Evolutionary conservation across 2,329 filamentous ascomycete genomes (phyloP), one percentile per base, ranked within the genome.

Genomic region (Fonsecaea nubica): DNA sequence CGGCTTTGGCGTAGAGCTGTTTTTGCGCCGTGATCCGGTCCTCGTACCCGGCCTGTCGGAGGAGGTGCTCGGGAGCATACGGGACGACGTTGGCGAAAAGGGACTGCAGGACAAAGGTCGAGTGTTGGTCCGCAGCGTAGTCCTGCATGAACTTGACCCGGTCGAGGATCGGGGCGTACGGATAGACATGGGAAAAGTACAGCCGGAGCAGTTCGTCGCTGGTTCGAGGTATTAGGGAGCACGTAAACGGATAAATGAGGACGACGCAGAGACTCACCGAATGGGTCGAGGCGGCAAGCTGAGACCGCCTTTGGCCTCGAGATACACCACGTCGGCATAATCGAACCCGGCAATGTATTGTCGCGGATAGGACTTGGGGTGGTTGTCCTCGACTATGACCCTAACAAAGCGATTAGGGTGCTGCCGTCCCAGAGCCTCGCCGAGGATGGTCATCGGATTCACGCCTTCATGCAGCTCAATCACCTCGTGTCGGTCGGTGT

Each of bases 401-500:
- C 58, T 42, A 5, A 61, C 42, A 8, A 61, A 48, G 25, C 40
- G 38, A 21, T 50, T 61, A 8, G 58, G 36, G 13, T 35, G 58
- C 18, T 50, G 58, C 7, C 45, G 58, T 5, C 42, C 58, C 10
- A 61, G 25, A 4, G 42, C 58, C n/a, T 61, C 40, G 10, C 58
- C 58, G 2, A 61, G 42, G n/a, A 61, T 61, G n/a, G 58, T 61
- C 58, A 61, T 61, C 15, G 58, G 52, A 18, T 61, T 61, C 18
- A 61, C 42, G 2, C 58, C 58, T n/a, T 61, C 58, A 52, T 61
- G 58, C 12, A 48, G 52, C 30, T 61, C 58, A 10, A 61, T 50
- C 6, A 61, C 58, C 35, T 61, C 58, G 9, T 38, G 42, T 13
- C 58, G 40, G 32, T 61, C 21, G 0, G 30, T n/a, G 3, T 61